Conservation (phyloP, 352 stramenopile species). For the Globisporangium canariense region DNA sequence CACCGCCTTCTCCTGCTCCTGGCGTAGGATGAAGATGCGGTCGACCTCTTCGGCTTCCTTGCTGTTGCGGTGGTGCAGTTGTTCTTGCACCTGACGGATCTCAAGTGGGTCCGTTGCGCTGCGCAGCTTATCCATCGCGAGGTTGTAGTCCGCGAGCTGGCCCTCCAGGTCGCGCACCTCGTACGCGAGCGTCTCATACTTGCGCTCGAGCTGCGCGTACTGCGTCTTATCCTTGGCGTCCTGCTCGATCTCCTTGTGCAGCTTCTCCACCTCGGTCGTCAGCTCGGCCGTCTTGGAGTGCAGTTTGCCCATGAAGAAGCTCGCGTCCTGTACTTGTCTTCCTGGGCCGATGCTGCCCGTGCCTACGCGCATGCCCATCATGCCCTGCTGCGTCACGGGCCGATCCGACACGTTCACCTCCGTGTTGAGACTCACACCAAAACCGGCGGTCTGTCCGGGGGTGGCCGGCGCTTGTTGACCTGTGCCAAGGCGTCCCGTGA, state of each 20-base stretch:
- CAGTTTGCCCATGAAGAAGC: slow-evolving; percentile 89
- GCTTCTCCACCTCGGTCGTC: slow-evolving; percentile 70
- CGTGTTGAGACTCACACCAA: slow-evolving; percentile 83
- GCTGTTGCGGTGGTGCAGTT: slow-evolving; percentile 64
- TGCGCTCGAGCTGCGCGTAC: slow-evolving; percentile 81
- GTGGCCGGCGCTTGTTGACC: slow-evolving; percentile 55
- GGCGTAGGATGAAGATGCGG: slow-evolving; percentile 86
- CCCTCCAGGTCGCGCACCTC: slow-evolving; percentile 87
- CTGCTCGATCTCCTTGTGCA: slow-evolving; percentile 84
- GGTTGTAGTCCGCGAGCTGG: slow-evolving; percentile 91
- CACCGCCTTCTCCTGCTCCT: slow-evolving; percentile 72
- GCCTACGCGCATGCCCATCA: slow-evolving; percentile 88
- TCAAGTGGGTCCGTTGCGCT: slow-evolving; percentile 63
- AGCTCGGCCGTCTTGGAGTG: slow-evolving; percentile 89
- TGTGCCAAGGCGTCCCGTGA: slow-evolving; percentile 57
- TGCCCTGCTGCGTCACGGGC: slow-evolving; percentile 91
- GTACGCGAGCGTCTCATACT: slow-evolving; percentile 65
- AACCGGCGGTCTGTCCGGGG: slow-evolving; percentile 63
- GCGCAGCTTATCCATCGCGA: slow-evolving; percentile 91
- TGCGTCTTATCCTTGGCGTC: slow-evolving; percentile 87
- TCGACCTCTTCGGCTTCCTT: slow-evolving; percentile 88
- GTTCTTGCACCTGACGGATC: slow-evolving; percentile 68
- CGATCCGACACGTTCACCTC: slow-evolving; percentile 90
- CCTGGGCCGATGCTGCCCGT: slow-evolving; percentile 56
- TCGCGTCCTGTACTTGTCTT: slow-evolving; percentile 85